phyloP scores from a whole-genome alignment of 2,329 filamentous ascomycete species.

The Calonectria montana region DNA sequence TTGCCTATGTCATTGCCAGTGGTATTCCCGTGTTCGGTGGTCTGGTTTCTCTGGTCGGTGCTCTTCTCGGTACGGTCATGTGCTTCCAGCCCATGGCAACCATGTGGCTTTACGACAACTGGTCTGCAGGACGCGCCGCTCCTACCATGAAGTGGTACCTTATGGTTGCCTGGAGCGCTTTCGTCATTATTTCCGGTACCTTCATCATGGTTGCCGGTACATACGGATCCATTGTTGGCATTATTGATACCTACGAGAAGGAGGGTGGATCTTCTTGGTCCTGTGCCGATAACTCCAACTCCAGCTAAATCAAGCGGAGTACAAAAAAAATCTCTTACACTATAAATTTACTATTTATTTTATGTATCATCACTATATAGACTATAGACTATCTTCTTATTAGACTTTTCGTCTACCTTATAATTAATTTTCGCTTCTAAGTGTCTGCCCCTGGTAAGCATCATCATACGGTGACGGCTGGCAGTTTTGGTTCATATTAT shows the following conservation, averaged over 20 bases:
- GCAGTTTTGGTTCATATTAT: background rate
- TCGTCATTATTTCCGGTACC: background rate
- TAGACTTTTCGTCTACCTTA: background rate
- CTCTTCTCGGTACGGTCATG: background rate
- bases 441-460: background rate
- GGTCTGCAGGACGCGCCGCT: background rate
- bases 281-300: background rate
- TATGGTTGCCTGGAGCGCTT: background rate
- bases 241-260: background rate
- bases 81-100: constrained; percentile 1
- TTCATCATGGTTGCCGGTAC: constrained; percentile 7
- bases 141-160: background rate
- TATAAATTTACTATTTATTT: background rate
- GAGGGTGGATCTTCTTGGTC: constrained; percentile 1
- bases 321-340: background rate
- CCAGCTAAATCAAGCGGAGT: constrained; percentile 1
- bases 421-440: constrained; percentile 5
- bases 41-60: background rate
- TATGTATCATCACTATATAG: constrained; percentile 1
- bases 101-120: constrained; percentile 8
- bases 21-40: background rate
- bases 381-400: constrained; percentile 8
- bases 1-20: constrained; percentile 1
- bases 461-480: background rate
- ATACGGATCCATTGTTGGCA: background rate